Percentiles rank a stretch among this genome's conserved stretches.
Evolutionary conservation across 202 grass and related monocot species (phyloP).

Genomic region (Hordeum pubiflorum): DNA sequence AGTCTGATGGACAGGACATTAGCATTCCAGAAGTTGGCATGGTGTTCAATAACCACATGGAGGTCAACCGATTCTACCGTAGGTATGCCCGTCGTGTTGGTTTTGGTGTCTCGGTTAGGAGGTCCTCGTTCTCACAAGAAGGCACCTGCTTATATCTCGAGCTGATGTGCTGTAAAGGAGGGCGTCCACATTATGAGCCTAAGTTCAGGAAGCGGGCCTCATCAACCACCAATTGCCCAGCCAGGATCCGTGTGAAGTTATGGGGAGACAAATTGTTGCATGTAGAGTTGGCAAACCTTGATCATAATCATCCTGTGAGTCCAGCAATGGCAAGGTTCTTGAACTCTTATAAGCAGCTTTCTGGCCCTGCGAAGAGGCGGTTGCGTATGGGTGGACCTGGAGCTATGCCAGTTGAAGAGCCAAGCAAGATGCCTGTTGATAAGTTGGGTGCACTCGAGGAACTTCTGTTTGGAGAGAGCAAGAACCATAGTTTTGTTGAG

Average conservation of each 20-base stretch:
- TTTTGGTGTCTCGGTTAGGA: constrained; percentile 87
- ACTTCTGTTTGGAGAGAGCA: constrained; percentile 82
- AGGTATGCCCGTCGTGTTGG: constrained; percentile 75
- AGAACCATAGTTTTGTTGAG: constrained; percentile 56
- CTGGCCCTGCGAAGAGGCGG: constrained; percentile 65
- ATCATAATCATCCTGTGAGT: constrained; percentile 93
- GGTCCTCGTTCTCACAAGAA: constrained; percentile 87
- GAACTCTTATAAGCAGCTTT: constrained; percentile 77
- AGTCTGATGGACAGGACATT: constrained; percentile 46
- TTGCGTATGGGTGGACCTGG: constrained; percentile 47
- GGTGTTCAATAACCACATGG: constrained; percentile 72
- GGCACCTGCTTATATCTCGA: constrained; percentile 83
- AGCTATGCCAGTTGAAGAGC: constrained; percentile 52
- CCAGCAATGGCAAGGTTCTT: constrained; percentile 95
- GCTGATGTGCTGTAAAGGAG: constrained; percentile 97
- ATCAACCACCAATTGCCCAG: constrained; percentile 83
- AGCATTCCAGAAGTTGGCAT: constrained; percentile 87
- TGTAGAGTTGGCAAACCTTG: constrained; percentile 65
- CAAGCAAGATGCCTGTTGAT: constrained; percentile 63
- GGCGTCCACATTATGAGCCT: constrained; percentile 64
- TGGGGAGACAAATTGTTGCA: constrained; percentile 92
- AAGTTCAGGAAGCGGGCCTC: constrained; percentile 86
- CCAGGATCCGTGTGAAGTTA: constrained; percentile 81
- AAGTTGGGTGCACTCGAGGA: constrained; percentile 64
- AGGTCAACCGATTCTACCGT: constrained; percentile 75